These are phyloP conservation scores for Pharnaceum exiguum DNA, from an alignment of 148 eudicot genomes.

Conservation along the genomic window DNA sequence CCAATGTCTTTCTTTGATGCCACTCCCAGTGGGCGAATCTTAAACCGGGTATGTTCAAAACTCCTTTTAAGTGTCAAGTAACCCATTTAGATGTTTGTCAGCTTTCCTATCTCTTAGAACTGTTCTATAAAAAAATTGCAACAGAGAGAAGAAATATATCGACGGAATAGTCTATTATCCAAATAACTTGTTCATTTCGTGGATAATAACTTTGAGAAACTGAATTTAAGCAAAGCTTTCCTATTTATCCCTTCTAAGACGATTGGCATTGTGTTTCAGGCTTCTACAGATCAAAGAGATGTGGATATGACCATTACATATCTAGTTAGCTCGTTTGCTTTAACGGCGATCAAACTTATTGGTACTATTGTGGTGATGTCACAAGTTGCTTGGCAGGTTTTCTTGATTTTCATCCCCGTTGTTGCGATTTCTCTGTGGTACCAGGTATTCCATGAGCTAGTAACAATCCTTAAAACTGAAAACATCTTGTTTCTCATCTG, in stretches of 20 bases:
- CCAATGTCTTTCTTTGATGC: constrained; percentile 56
- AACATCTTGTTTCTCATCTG: no score
- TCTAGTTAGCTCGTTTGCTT: constrained; percentile 27
- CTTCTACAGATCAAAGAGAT: constrained; percentile 50
- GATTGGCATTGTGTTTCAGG: constrained; percentile 35
- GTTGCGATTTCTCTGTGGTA: constrained; percentile 33
- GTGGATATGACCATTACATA: constrained; percentile 32
- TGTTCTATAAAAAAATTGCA: no score
- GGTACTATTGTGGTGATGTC: constrained; percentile 47
- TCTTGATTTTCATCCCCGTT: constrained; percentile 45
- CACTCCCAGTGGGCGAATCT: constrained; percentile 49
- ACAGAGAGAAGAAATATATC: no score
- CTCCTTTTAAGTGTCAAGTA: no score
- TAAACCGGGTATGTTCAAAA: constrained; percentile 41
- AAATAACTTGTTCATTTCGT: no score
- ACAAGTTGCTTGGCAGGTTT: constrained; percentile 47
- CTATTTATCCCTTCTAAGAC: no score
- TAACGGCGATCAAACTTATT: constrained; percentile 34
- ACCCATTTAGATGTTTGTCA: no score
- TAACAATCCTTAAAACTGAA: no score
- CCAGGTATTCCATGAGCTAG: constrained; percentile 24
- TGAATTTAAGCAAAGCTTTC: no score
- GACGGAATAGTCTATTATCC: no score
- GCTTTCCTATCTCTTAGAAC: no score
- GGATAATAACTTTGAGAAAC: no score